Percentiles rank a stretch among this genome's conserved stretches.
These are phyloP conservation scores for Stephanodiscus minutulus DNA, from an alignment of 108 stramenopile genomes.

Conservation along the genomic window DNA sequence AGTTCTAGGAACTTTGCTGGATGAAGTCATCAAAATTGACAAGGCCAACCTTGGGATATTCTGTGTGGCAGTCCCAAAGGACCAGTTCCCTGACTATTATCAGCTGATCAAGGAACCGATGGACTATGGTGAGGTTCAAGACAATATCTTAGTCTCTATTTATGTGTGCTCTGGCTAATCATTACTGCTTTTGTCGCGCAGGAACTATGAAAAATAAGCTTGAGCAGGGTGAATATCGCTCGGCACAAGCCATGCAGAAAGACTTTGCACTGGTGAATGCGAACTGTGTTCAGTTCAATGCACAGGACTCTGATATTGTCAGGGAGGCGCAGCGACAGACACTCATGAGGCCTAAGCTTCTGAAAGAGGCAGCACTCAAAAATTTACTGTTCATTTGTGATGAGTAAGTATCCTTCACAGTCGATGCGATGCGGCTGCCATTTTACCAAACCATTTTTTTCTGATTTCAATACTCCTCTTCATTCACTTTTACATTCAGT, in stretches of 20 bases:
- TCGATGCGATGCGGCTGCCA: not conserved
- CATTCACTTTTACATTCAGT: not conserved
- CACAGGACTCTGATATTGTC: constrained; percentile 82
- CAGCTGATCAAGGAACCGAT: constrained; percentile 73
- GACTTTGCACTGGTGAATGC: constrained; percentile 83
- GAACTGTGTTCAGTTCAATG: constrained; percentile 83
- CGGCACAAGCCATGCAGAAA: constrained; percentile 87
- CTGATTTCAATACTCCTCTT: not conserved
- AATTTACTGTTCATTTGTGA: constrained; percentile 79
- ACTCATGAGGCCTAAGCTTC: constrained; percentile 63
- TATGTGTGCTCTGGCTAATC: not conserved
- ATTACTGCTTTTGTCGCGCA: not conserved
- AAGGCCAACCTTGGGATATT: constrained; percentile 71
- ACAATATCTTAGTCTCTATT: not conserved
- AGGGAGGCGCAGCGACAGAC: constrained; percentile 77
- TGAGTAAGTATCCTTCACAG: constrained; percentile 33
- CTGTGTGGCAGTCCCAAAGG: constrained; percentile 76
- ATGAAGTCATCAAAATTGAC: constrained; percentile 78
- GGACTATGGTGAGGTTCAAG: not conserved
- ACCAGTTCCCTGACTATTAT: constrained; percentile 90
- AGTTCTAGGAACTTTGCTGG: constrained; percentile 71
- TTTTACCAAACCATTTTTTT: not conserved
- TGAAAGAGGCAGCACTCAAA: constrained; percentile 76
- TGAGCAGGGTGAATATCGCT: constrained; percentile 82
- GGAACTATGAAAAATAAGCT: constrained; percentile 85